Base-by-base conservation (phyloP, 371 early-diverging fungal genomes). In the Dichotomocladium elegans region DNA sequence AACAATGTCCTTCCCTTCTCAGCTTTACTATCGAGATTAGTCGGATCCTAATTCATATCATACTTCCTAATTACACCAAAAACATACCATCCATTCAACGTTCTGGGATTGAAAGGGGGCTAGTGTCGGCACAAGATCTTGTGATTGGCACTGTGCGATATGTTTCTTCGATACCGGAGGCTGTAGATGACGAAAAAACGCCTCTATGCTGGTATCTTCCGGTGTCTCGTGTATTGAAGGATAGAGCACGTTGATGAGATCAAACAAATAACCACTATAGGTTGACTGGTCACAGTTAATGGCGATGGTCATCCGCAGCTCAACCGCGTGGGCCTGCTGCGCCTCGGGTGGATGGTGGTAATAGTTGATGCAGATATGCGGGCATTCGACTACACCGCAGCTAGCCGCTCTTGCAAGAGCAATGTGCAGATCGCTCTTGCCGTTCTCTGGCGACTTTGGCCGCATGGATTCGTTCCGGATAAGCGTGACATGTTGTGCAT, bases 31-130 rank as follows among this genome's bases (percentile, higher is more conserved):
- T 5, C 55, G 53, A 47, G 2, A 37, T 26, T 2, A 11, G 31
- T 6, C 31, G 3, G 31, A 28, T 19, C 11, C 25, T 21, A 6
- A 11, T 15, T 30, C 25, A 1, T 15, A n/a, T 41, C 11, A 28
- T 5, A 6, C 41, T 8, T n/a, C 19, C 14, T 3, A n/a, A 19
- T 19, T 15, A 3, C 6, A 11, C 17, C 5, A 49, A 22, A 15
- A 14, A 26, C 42, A 12, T 48, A 72, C 61, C 73, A 72, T 68
- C 73, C 73, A 72, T 30, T 58, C 41, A 4, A 68, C 62, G 35
- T 67, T 68, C 53, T 72, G 73, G 15, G 60, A 46, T 51, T 72
- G 73, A 46, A 72, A 72, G 4, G 73, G 73, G 1, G 61, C 44
- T 14, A 68, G 37, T 24, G 24, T 58, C 9, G 64, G 53, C 7